Conservation (phyloP, 2,329 filamentous ascomycete species). For the Alternaria angustiovoidea region DNA sequence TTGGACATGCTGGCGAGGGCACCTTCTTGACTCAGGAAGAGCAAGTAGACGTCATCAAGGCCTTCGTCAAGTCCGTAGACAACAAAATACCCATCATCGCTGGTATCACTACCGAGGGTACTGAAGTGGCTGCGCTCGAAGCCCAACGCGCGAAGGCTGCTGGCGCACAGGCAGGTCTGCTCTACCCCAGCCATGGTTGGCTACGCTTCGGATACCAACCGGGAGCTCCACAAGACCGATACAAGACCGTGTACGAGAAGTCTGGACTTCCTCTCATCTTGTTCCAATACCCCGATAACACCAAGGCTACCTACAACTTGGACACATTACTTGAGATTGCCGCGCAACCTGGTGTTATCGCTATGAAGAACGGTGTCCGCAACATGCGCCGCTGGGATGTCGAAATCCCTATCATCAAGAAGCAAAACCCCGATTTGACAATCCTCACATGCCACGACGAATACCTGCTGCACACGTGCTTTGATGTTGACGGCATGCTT, state of each 20-base stretch:
- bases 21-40: conserved; percentile 62
- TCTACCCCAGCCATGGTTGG: conserved; percentile 65
- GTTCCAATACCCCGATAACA: conserved; percentile 58
- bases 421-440: too few species aligned
- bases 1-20: conserved; percentile 64
- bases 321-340: too few species aligned
- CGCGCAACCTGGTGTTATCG: too few species aligned
- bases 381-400: too few species aligned
- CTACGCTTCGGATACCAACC: conserved; percentile 63
- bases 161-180: conserved; percentile 60
- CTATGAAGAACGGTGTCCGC: too few species aligned
- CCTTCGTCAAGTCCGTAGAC: conserved; percentile 62
- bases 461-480: too few species aligned
- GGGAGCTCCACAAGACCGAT: conserved; percentile 62
- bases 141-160: conserved; percentile 61
- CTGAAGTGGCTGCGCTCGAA: conserved; percentile 61
- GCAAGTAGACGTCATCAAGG: conserved; percentile 60
- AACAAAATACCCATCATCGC: conserved; percentile 62
- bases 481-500: too few species aligned
- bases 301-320: too few species aligned
- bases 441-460: too few species aligned
- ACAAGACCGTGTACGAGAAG: conserved; percentile 60
- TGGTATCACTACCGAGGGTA: conserved; percentile 63
- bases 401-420: too few species aligned
- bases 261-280: conserved; percentile 61